Evolutionary conservation across 805 yeast species (phyloP), one percentile per base, ranked within the genome.

Genomic region (Cephaloascus albidus): DNA sequence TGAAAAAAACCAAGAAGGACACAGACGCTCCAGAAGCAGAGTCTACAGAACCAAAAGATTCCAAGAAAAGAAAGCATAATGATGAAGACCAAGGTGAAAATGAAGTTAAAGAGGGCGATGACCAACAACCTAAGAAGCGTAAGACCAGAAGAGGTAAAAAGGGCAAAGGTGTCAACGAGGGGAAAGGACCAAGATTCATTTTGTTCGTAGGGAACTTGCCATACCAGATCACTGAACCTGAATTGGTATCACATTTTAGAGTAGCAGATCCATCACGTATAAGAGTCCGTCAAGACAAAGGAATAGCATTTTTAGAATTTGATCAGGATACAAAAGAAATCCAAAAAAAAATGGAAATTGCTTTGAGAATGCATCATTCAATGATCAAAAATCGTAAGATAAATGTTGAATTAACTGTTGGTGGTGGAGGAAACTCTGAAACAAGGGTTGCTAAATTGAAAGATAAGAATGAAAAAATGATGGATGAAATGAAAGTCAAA

Each of bases 371-470:
- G 68, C 96, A 93, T 58, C 95, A 86, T 59, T 70, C 90, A 3
- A 51, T 65, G 8, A 55, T 90, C 46, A 71, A 76, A 41, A 70
- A 73, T 35, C 72, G 96, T 48, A 86, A 81, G 57, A 89, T 93
- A 53, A 93, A 93, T 54, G 97, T 93, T 28, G 98, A 93, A 58
- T 70, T 93, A 50, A 93, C 97, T 2, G 98, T 87, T 38, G 98
- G 98, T 41, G 98, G 98, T 33, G 98, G 98, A 36, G 97, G 97
- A 41, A 90, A 90, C 57, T 79, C 94, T 8, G 64, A 72, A 42
- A 70, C 65, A 33, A 65, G 94, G 52, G 50, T 76, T 30, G 16
- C 17, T 15, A 93, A 93, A 60, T 70, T 93, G 49, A 76, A 77
- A 52, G 74, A 72, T 37, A 90, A 90, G 68, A 90, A 90, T 57